These are phyloP conservation scores for Rosellinia necatrix DNA, from an alignment of 2,329 filamentous ascomycete species.

Conservation along the genomic window DNA sequence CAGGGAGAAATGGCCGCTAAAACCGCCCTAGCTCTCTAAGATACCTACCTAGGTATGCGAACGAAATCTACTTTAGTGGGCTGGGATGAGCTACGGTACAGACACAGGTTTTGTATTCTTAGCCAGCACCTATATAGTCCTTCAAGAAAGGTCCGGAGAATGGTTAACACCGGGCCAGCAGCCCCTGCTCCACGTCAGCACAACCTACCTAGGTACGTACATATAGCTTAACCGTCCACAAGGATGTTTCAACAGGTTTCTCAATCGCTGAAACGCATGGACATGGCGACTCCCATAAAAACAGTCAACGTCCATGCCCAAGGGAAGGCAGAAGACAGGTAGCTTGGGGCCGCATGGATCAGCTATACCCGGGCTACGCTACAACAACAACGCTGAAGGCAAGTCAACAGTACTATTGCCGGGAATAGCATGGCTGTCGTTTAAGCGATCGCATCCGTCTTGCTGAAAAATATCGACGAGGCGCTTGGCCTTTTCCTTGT, in stretches of 20 bases:
- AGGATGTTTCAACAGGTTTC: not conserved
- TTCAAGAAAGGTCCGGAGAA: not conserved
- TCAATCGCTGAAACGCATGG: not conserved
- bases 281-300: not conserved
- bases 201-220: slow-evolving; percentile 5
- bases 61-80: no score
- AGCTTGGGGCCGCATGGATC: not conserved
- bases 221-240: slow-evolving; percentile 17
- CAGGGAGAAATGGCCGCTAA: no score
- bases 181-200: not conserved
- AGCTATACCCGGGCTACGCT: not conserved
- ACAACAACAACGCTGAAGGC: slow-evolving; percentile 1
- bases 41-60: no score
- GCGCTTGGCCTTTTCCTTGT: slow-evolving; percentile 2
- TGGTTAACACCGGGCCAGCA: not conserved
- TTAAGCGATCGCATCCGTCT: slow-evolving; percentile 8
- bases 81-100: no score
- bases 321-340: not conserved
- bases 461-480: not conserved
- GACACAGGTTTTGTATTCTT: no score
- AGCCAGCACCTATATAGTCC: not conserved
- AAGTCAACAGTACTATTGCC: not conserved
- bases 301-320: not conserved
- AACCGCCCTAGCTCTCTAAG: no score
- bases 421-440: slow-evolving; percentile 1